Conservation (phyloP, 75 land plant genomes). For the Selaginella tamariscina region DNA sequence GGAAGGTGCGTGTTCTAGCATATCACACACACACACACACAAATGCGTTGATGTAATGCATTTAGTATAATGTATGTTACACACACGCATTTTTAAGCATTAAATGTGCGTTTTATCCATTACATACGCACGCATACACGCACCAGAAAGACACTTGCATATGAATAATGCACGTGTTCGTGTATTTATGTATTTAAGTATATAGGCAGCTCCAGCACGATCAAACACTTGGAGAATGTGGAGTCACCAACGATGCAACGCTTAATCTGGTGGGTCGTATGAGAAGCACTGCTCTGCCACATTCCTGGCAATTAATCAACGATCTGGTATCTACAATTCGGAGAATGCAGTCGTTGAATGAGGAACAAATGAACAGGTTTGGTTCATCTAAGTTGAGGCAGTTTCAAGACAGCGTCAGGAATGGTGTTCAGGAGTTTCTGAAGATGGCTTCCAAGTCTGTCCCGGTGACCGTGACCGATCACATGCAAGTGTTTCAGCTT, state of each 20-base stretch:
- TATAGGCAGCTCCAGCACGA: constrained; percentile 66
- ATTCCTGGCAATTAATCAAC: constrained; percentile 58
- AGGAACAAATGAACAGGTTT: constrained; percentile 7
- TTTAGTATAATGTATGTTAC: no score
- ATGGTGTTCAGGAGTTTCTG: constrained; percentile 40
- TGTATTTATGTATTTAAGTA: no score
- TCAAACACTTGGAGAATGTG: constrained; percentile 43
- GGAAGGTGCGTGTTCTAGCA: no score
- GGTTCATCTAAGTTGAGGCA: constrained; percentile 24
- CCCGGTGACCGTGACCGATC: constrained; percentile 28
- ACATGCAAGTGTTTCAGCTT: constrained; percentile 49
- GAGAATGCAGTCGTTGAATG: constrained; percentile 16
- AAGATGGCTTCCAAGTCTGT: constrained; percentile 20
- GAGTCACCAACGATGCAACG: constrained; percentile 42
- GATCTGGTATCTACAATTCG: constrained; percentile 44
- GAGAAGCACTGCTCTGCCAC: constrained; percentile 56
- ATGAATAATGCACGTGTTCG: no score
- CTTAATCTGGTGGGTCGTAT: constrained; percentile 66
- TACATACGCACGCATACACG: no score
- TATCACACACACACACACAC: no score
- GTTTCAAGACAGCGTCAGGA: constrained; percentile 23
- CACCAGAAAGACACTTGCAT: no score
- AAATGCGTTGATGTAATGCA: no score
- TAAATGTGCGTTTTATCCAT: no score
- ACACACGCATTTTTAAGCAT: no score